Base-by-base conservation (phyloP, 2,329 filamentous ascomycete genomes). In the Sclerotinia trifoliorum region DNA sequence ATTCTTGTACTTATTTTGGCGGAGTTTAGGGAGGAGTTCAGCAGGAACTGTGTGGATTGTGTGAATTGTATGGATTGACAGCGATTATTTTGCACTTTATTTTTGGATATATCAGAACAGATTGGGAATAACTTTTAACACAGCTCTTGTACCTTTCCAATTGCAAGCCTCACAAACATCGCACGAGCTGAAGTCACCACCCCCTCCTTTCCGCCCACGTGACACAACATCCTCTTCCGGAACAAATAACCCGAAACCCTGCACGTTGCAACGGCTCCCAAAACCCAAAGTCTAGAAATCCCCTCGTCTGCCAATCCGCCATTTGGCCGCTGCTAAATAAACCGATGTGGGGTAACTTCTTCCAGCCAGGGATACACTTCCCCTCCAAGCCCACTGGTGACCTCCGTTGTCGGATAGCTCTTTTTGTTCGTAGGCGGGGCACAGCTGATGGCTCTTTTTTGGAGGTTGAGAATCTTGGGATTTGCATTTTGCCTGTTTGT, bases 361-460 rank as follows among this genome's bases (percentile, higher is more conserved):
- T 29, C 19, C 26, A n/a, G 57, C 17, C n/a, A 29, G 29, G 42
- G 26, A 26, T 32, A 32, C 46, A n/a, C 21, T 55, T 17, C 15
- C 4, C 21, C 35, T 21, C 19, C 4, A 24, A 15, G 29, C 29
- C 5, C 29, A 29, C 3, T 29, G 29, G 29, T 29, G 29, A 11
- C 26, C 60, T 62, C 60, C 60, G 60, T 39, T 62, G 60, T 62
- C 60, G 60, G 60, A 62, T 62, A 26, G 46, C n/a, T 48, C 11
- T 49, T 39, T 35, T 61, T 4, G 35, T 49, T 49, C 26, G 44
- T 49, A 15, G 58, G 58, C 44, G 44, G 58, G 58, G 58, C 44
- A 49, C 29, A 49, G 42, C 58, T 61, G 58, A 49, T 61, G 44
- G 26, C 17, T 49, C 10, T 61, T 29, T 61, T 29, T 29, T 11